Conservation (phyloP, 495 filamentous ascomycete species). For the Lophiotrema nucula region DNA sequence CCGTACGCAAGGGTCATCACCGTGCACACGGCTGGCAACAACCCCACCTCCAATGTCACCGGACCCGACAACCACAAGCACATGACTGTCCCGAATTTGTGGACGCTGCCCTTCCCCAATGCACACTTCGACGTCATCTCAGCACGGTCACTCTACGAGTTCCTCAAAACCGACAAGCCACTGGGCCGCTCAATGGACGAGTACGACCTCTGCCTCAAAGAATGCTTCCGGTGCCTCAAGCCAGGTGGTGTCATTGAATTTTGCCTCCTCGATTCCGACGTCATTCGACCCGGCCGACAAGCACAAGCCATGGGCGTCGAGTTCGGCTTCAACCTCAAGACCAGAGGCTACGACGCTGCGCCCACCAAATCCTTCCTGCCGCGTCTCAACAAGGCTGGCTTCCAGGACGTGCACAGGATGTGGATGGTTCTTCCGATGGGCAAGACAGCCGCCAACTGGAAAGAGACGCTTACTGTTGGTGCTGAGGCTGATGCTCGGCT, state of each 20-base stretch:
- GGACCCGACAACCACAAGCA: slow-evolving; percentile 86
- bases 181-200: slow-evolving; percentile 59
- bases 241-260: slow-evolving; percentile 93
- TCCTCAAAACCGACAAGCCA: slow-evolving; percentile 61
- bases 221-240: slow-evolving; percentile 87
- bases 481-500: slow-evolving; percentile 10
- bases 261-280: slow-evolving; percentile 80
- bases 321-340: slow-evolving; percentile 84
- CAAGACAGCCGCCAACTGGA: slow-evolving; percentile 55
- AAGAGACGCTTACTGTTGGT: slow-evolving; percentile 40
- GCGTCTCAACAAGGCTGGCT: slow-evolving; percentile 71
- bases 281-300: slow-evolving; percentile 75
- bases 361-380: slow-evolving; percentile 77
- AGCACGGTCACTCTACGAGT: slow-evolving; percentile 78
- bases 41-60: slow-evolving; percentile 59
- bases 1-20: slow-evolving; percentile 84
- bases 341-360: slow-evolving; percentile 78
- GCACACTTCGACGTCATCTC: slow-evolving; percentile 91
- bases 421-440: slow-evolving; percentile 93
- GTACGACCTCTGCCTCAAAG: slow-evolving; percentile 78
- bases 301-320: slow-evolving; percentile 80
- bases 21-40: slow-evolving; percentile 56
- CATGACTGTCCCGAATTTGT: slow-evolving; percentile 69
- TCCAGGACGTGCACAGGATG: slow-evolving; percentile 74
- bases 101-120: slow-evolving; percentile 80